phyloP scores from a whole-genome alignment of 2,329 filamentous ascomycete species.

The Stagonosporopsis tanaceti region DNA sequence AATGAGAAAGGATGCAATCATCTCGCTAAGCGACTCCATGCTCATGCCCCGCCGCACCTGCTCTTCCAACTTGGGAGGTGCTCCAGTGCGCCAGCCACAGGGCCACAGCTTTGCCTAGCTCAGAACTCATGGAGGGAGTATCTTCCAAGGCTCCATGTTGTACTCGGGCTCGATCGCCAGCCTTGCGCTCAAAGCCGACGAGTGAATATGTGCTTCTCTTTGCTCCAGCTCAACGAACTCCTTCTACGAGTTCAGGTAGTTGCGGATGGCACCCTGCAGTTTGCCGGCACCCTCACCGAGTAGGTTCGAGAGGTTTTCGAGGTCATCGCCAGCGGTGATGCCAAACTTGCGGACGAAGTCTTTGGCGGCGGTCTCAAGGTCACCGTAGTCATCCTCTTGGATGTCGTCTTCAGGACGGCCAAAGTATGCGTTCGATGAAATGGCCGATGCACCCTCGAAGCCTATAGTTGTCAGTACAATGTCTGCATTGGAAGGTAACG shows the following conservation, averaged over 20 bases:
- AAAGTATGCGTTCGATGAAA: slow-evolving; percentile 98
- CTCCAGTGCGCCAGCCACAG: neutral
- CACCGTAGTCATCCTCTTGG: slow-evolving; percentile 77
- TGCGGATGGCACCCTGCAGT: slow-evolving; percentile 69
- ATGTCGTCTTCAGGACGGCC: slow-evolving; percentile 87
- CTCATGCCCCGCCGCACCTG: neutral
- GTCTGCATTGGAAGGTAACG: neutral
- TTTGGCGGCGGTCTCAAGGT: slow-evolving; percentile 91
- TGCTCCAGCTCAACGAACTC: neutral
- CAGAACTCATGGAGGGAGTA: slow-evolving; percentile 1
- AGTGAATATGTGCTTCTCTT: neutral
- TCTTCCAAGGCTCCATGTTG: slow-evolving; percentile 15
- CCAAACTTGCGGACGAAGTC: slow-evolving; percentile 96
- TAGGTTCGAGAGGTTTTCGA: slow-evolving; percentile 86
- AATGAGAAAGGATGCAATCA: neutral
- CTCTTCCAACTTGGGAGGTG: neutral
- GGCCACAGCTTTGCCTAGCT: neutral
- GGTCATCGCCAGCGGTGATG: slow-evolving; percentile 91
- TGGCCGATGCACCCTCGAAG: slow-evolving; percentile 90
- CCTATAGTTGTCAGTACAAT: slow-evolving; percentile 53
- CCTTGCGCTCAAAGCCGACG: neutral
- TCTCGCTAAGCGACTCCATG: neutral
- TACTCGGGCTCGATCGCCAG: neutral
- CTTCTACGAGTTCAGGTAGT: slow-evolving; percentile 52
- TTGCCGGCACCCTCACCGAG: slow-evolving; percentile 85